Evolutionary conservation across 352 stramenopile species (phyloP).

Genomic region (Phytophthora sp.): DNA sequence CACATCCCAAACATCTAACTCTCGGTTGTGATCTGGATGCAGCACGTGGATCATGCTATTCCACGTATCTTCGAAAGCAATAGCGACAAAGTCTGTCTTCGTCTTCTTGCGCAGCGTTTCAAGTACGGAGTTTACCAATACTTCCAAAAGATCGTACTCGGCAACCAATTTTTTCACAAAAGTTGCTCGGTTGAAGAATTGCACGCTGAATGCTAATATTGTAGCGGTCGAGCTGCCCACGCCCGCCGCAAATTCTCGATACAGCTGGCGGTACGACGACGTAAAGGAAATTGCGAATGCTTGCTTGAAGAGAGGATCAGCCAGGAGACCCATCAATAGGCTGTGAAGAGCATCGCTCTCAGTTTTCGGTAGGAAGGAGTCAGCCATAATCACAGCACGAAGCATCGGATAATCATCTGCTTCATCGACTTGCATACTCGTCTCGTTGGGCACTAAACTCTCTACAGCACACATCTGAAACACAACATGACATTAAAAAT

Average conservation of each 20-base stretch:
- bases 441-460: constrained; percentile 45
- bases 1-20: constrained; percentile 70
- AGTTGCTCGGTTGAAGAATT: constrained; percentile 98
- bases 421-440: constrained; percentile 49
- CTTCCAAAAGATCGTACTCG: constrained; percentile 77
- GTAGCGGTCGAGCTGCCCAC: constrained; percentile 88
- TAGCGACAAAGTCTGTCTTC: constrained; percentile 50
- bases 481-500: no score
- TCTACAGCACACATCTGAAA: constrained; percentile 46
- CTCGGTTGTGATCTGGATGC: constrained; percentile 37
- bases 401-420: constrained; percentile 64
- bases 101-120: constrained; percentile 71
- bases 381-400: constrained; percentile 81
- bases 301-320: constrained; percentile 97
- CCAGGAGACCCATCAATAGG: constrained; percentile 95
- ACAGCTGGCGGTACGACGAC: constrained; percentile 91
- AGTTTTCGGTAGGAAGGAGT: constrained; percentile 83
- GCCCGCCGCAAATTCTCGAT: constrained; percentile 76
- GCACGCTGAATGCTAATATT: constrained; percentile 93
- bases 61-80: constrained; percentile 56
- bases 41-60: constrained; percentile 51
- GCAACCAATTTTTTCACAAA: constrained; percentile 92
- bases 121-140: constrained; percentile 71
- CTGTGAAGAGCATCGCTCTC: constrained; percentile 89
- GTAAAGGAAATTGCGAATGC: constrained; percentile 96